These are phyloP conservation scores for Podospora sp. DNA, from an alignment of 495 filamentous ascomycete species.

Conservation along the genomic window DNA sequence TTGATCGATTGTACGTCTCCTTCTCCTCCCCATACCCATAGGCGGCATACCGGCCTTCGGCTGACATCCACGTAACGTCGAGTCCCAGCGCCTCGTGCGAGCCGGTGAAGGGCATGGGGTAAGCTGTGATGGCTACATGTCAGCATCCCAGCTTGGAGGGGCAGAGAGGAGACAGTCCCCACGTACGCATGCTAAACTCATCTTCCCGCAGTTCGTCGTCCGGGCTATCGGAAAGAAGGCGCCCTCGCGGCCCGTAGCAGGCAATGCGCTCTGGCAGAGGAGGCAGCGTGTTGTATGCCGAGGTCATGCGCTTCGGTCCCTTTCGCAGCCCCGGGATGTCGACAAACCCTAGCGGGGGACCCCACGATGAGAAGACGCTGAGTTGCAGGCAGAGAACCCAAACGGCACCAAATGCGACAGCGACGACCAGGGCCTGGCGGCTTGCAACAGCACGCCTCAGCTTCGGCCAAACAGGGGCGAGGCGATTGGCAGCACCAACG, in stretches of 20 bases:
- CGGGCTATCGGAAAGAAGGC: conserved; percentile 32
- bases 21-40: conserved; percentile 37
- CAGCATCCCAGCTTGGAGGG: conserved; percentile 14
- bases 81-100: conserved; percentile 37
- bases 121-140: conserved; percentile 25
- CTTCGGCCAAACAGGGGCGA: conserved; percentile 22
- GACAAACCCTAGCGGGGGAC: conserved; percentile 16
- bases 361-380: conserved; percentile 16
- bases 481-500: conserved; percentile 20
- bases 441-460: conserved; percentile 27
- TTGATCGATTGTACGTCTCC: conserved; percentile 35
- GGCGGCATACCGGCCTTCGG: conserved; percentile 34
- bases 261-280: conserved; percentile 27
- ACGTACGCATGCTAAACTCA: conserved; percentile 31
- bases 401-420: conserved; percentile 22
- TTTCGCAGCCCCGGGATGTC: conserved; percentile 19
- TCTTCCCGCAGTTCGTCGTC: conserved; percentile 34
- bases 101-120: conserved; percentile 34
- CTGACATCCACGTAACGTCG: conserved; percentile 33
- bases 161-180: background rate
- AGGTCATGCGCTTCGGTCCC: conserved; percentile 30
- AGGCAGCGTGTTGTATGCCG: conserved; percentile 27
- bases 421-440: conserved; percentile 28
- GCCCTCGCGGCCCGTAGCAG: conserved; percentile 35
- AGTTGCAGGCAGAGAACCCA: conserved; percentile 29